Percentiles rank a stretch among this genome's conserved stretches.
These are phyloP conservation scores for Myrica gale DNA, from an alignment of 306 rosid species.

Conservation along the genomic window DNA sequence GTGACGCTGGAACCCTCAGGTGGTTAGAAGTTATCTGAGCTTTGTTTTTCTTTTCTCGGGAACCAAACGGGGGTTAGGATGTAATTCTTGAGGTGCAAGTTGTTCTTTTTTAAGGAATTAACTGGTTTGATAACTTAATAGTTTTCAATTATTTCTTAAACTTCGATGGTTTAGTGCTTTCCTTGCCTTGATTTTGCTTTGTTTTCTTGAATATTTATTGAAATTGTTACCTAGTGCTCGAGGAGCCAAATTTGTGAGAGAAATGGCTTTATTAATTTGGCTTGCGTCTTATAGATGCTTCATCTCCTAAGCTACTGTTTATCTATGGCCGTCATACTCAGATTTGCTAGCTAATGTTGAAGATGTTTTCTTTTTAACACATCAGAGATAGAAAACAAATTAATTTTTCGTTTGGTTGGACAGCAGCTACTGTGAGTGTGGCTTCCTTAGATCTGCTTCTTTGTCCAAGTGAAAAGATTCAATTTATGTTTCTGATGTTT, in stretches of 20 bases:
- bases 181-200: constrained; percentile 6
- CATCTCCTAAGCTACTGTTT: constrained; percentile 16
- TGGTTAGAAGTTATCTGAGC: background rate
- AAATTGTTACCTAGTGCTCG: constrained; percentile 23
- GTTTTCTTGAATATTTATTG: background rate
- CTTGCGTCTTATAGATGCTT: constrained; percentile 13
- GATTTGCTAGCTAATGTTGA: background rate
- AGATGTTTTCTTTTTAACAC: constrained; percentile 10
- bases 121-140: constrained; percentile 11
- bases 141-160: background rate
- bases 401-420: background rate
- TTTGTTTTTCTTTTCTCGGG: constrained; percentile 18
- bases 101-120: constrained; percentile 17
- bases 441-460: constrained; percentile 30
- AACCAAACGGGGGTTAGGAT: constrained; percentile 23
- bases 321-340: constrained; percentile 2
- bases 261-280: background rate
- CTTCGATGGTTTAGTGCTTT: constrained; percentile 19
- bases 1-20: constrained; percentile 11
- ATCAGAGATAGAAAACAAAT: background rate
- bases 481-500: background rate
- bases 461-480: background rate
- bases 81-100: constrained; percentile 11
- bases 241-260: constrained; percentile 21
- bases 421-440: constrained; percentile 4